These are phyloP conservation scores for Wickerhamomyces sydowiorum DNA, from an alignment of 805 yeast species.

Conservation along the genomic window DNA sequence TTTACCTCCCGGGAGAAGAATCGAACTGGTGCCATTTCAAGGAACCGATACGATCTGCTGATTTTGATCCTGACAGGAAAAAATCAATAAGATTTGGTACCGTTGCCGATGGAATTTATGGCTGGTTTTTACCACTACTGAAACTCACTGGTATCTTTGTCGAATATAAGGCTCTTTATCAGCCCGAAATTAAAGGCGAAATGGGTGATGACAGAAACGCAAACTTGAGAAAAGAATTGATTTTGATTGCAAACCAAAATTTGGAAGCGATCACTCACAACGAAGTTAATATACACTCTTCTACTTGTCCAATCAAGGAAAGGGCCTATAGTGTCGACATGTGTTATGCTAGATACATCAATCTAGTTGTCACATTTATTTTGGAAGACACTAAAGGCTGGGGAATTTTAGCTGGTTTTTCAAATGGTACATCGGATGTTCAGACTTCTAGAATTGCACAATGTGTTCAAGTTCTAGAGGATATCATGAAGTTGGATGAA, in stretches of 20 bases:
- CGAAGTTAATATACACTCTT: conserved; percentile 9
- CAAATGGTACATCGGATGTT: conserved; percentile 9
- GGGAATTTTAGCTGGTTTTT: conserved; percentile 11
- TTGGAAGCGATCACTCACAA: conserved; percentile 10
- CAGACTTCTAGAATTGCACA: conserved; percentile 10
- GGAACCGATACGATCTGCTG: conserved; percentile 22
- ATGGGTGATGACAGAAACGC: not conserved
- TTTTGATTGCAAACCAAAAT: conserved; percentile 14
- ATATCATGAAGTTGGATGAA: conserved; percentile 12
- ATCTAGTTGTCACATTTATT: conserved; percentile 13
- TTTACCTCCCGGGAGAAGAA: conserved; percentile 30
- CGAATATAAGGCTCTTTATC: conserved; percentile 7
- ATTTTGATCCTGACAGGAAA: conserved; percentile 22
- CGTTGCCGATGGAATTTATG: conserved; percentile 30
- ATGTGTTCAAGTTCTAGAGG: conserved; percentile 16
- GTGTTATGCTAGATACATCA: conserved; percentile 18
- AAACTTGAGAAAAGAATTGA: conserved; percentile 9
- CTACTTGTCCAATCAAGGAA: conserved; percentile 12
- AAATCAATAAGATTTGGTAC: conserved; percentile 21
- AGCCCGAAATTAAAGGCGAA: not conserved
- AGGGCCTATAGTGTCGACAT: conserved; percentile 8
- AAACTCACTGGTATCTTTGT: conserved; percentile 26
- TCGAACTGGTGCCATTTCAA: conserved; percentile 24
- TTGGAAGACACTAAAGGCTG: conserved; percentile 10
- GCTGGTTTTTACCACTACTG: conserved; percentile 31